Percentiles rank a stretch among this genome's conserved stretches.
phyloP scores from a whole-genome alignment of 257 asterid species.

The Solanum lycopersicoides region DNA sequence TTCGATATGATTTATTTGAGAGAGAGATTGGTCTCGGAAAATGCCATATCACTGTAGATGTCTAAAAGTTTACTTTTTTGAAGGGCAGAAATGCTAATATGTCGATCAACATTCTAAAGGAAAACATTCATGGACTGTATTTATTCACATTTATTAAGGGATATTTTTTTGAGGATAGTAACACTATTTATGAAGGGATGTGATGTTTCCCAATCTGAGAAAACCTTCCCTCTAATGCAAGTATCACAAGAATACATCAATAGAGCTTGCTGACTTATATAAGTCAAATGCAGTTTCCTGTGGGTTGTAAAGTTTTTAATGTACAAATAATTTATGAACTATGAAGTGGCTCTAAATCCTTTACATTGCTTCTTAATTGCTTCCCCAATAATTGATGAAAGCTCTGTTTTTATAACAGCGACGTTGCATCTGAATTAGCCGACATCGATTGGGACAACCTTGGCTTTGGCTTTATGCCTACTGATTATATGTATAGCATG shows the following conservation, averaged over 20 bases:
- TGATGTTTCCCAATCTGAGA: background rate
- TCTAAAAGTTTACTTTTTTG: background rate
- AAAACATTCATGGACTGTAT: background rate
- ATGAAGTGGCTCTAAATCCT: background rate
- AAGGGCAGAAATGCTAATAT: background rate
- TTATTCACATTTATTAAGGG: background rate
- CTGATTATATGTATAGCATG: slow-evolving; percentile 90
- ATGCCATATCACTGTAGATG: background rate
- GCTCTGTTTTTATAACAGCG: slow-evolving; percentile 32
- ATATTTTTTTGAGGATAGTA: background rate
- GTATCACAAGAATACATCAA: background rate
- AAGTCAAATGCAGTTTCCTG: background rate
- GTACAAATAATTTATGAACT: background rate
- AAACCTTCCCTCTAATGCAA: background rate
- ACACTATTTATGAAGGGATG: background rate
- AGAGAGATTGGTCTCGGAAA: background rate
- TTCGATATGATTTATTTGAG: background rate
- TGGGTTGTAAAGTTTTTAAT: background rate
- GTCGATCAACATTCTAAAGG: background rate
- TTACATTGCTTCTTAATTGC: background rate
- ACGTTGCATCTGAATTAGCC: slow-evolving; percentile 34
- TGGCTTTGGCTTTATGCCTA: slow-evolving; percentile 65
- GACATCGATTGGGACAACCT: slow-evolving; percentile 92
- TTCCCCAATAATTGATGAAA: background rate
- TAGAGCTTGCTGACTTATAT: background rate